Base-by-base conservation (phyloP, 2,329 filamentous ascomycete genomes). In the Emergomyces pasteurianus region DNA sequence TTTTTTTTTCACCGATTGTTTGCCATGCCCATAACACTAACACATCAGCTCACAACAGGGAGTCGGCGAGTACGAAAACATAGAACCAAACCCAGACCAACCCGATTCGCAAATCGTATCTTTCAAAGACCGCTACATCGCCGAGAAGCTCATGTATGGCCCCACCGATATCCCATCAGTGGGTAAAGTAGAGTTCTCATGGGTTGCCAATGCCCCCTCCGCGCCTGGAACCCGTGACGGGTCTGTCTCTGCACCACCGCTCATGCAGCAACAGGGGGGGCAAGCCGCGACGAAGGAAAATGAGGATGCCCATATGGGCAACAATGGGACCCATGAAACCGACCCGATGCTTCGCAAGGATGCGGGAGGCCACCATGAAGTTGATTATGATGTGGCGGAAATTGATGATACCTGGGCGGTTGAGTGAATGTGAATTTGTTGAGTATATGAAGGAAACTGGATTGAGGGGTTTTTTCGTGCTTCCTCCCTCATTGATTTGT, bases 101-200 rank as follows among this genome's bases (percentile, higher is more conserved):
- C 61, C 74, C 26, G 70, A 74, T 60, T 73, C 75, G 0, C 67
- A 77, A 60, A 67, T 79, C 38, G 70, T 79, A 43, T 69, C 74
- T 2, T 79, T 79, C 67, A 79, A 78, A 64, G 77, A 79, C 62
- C 74, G 77, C 56, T 78, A 74, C 64, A 74, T 81, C 55, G 83
- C 81, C 4, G 83, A 86, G 67, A 79, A 77, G 63, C 80, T 83
- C 64, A 76, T 81, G 68, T 76, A 77, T 61, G 72, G 78, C 9
- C 67, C 76, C 0, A 70, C 72, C 61, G 69, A 74, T 5, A 81
- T 84, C 55, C 80, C 80, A 0, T 74, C 77, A 2, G 73, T 83
- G 7, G 81, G 80, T 34, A 78, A 80, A 50, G 75, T 83, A 31
- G 79, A 84, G 54, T 72, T 84, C 49, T 72, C 75, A 2, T 86